A percentile compares a stretch with the other conserved stretches of the same genome.
Conservation (phyloP, 2,329 filamentous ascomycete species). For the Fusarium sp. region DNA sequence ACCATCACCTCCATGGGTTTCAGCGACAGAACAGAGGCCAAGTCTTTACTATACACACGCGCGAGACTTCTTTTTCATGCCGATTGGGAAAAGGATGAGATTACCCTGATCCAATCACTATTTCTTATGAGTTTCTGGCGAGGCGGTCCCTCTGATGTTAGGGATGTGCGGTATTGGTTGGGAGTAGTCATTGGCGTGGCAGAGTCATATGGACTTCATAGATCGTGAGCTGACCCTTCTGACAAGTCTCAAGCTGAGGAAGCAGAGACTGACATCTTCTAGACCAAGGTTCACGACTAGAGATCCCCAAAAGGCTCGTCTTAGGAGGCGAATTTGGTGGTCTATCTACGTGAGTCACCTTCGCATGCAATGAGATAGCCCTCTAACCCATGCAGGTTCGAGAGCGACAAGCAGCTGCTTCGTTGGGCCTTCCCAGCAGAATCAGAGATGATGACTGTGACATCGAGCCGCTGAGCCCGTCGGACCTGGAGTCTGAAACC, state of each 20-base stretch:
- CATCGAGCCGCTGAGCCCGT: conserved; percentile 48
- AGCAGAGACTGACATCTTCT: not conserved
- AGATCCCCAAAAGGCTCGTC: conserved; percentile 41
- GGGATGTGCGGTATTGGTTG: conserved; percentile 63
- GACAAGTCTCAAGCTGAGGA: not conserved
- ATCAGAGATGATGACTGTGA: conserved; percentile 55
- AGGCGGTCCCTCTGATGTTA: conserved; percentile 60
- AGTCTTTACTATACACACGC: conserved; percentile 61
- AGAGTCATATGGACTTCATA: conserved; percentile 61
- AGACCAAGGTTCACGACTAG: conserved; percentile 46
- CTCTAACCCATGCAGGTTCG: conserved; percentile 44
- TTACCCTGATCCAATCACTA: conserved; percentile 62
- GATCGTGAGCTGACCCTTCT: conserved; percentile 44
- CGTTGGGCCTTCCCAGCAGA: conserved; percentile 51
- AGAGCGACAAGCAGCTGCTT: conserved; percentile 53
- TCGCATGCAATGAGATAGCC: fast-evolving
- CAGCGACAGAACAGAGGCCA: conserved; percentile 60
- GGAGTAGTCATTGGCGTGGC: conserved; percentile 63
- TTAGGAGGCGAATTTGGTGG: conserved; percentile 66
- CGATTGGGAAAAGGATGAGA: conserved; percentile 63
- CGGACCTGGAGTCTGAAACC: conserved; percentile 49
- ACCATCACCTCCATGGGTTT: conserved; percentile 60
- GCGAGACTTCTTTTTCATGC: conserved; percentile 65
- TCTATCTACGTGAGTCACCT: conserved; percentile 59
- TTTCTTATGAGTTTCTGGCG: conserved; percentile 69